Conservation (phyloP, 1,139 yeast species). For the Geotrichum klebahnii region DNA sequence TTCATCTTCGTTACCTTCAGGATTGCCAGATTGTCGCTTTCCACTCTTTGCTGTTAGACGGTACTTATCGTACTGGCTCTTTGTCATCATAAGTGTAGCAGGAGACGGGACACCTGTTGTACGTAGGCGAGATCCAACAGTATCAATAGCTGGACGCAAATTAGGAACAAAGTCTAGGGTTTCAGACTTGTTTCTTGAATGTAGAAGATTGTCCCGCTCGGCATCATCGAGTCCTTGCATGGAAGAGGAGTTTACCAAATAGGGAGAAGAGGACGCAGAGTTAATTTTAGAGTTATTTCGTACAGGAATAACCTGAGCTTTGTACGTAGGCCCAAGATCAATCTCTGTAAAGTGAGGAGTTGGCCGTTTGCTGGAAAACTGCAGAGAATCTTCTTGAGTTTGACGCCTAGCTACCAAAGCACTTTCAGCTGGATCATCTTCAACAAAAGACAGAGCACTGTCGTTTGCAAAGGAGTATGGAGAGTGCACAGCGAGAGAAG, state of each 20-base stretch:
- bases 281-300: slow-evolving; percentile 4
- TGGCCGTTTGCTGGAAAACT: slow-evolving; percentile 7
- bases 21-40: neutral
- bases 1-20: neutral
- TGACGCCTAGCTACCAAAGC: slow-evolving; percentile 7
- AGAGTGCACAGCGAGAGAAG: neutral
- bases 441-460: slow-evolving; percentile 8
- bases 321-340: slow-evolving; percentile 19
- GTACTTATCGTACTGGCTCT: slow-evolving; percentile 22
- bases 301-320: slow-evolving; percentile 21
- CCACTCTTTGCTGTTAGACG: slow-evolving; percentile 12
- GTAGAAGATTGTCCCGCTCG: slow-evolving; percentile 3
- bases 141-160: slow-evolving; percentile 20
- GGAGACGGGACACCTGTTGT: slow-evolving; percentile 19
- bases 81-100: slow-evolving; percentile 21
- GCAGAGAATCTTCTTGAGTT: too few species aligned
- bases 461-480: slow-evolving; percentile 15
- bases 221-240: neutral
- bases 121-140: slow-evolving; percentile 20
- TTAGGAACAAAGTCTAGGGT: slow-evolving; percentile 22
- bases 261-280: neutral
- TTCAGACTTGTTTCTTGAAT: slow-evolving; percentile 17
- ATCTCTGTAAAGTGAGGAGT: slow-evolving; percentile 19
- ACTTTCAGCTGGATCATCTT: neutral
- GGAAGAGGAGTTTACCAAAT: slow-evolving; percentile 6